A percentile compares a stretch with the other conserved stretches of the same genome.
Conservation (phyloP, 2,329 filamentous ascomycete genomes). For the Aspergillus ochraceus region DNA sequence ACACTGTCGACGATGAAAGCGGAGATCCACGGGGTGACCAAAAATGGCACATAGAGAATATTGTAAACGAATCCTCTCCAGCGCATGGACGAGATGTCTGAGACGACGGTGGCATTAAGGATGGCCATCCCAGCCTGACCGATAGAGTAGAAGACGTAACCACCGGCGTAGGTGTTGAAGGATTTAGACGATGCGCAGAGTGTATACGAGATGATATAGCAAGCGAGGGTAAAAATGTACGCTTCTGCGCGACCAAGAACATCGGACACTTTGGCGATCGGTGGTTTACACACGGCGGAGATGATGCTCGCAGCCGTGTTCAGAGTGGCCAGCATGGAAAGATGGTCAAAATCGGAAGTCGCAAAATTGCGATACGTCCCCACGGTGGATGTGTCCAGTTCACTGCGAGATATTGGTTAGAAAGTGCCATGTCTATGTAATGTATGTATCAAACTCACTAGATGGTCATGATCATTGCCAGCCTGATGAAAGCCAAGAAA, state of each 20-base stretch:
- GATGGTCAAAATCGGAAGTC: conserved; percentile 38
- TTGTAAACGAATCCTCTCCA: conserved; percentile 43
- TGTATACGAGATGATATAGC: conserved; percentile 41
- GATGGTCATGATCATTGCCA: conserved; percentile 33
- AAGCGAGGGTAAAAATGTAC: conserved; percentile 35
- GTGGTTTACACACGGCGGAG: conserved; percentile 42
- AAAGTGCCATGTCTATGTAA: not conserved
- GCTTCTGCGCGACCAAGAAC: conserved; percentile 43
- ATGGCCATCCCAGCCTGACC: conserved; percentile 43
- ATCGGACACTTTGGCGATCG: conserved; percentile 45
- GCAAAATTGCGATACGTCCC: conserved; percentile 45
- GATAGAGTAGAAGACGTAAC: conserved; percentile 38
- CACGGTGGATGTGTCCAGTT: conserved; percentile 39
- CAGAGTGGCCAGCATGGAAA: conserved; percentile 37
- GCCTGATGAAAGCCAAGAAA: conserved; percentile 9
- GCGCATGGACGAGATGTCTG: conserved; percentile 43
- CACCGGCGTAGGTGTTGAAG: conserved; percentile 40
- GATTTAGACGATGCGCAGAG: conserved; percentile 37
- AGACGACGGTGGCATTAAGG: conserved; percentile 44
- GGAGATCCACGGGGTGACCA: conserved; percentile 44
- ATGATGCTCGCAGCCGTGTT: conserved; percentile 41
- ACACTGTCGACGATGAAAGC: conserved; percentile 45
- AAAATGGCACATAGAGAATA: conserved; percentile 41
- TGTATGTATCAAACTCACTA: conserved; percentile 20
- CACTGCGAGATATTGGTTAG: conserved; percentile 20